A percentile compares a stretch with the other conserved stretches of the same genome.
Conservation (phyloP, 106 monocot species). For the Hemerocallis citrina region DNA sequence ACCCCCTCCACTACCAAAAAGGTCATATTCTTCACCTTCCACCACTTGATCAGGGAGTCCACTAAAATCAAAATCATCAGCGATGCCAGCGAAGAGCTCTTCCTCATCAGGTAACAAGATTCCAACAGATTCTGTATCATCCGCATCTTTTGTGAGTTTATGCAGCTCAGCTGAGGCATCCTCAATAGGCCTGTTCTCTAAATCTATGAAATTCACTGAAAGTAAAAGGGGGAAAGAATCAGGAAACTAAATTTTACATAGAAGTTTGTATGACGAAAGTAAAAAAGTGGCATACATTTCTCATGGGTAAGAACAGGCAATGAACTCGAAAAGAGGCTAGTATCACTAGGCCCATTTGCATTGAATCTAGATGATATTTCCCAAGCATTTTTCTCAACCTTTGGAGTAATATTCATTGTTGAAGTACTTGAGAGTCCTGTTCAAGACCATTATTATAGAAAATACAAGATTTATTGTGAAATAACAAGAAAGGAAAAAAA, state of each 20-base stretch:
- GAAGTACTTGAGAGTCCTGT: conserved; percentile 9
- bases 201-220: conserved; percentile 33
- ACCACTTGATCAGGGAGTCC: conserved; percentile 33
- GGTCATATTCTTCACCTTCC: conserved; percentile 58
- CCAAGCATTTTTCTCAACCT: conserved; percentile 18
- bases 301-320: conserved; percentile 50
- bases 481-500: neutral
- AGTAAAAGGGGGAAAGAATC: neutral
- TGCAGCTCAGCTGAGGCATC: conserved; percentile 14
- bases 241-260: neutral
- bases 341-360: conserved; percentile 36
- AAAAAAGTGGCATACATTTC: conserved; percentile 27
- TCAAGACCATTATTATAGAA: neutral
- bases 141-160: neutral
- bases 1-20: conserved; percentile 75
- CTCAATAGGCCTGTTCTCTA: conserved; percentile 13
- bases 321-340: no score
- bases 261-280: neutral
- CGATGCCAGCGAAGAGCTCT: conserved; percentile 62
- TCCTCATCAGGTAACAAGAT: conserved; percentile 62
- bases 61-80: conserved; percentile 51
- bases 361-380: conserved; percentile 21
- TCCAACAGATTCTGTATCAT: conserved; percentile 29
- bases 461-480: neutral
- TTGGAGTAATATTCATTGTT: conserved; percentile 12